These are phyloP conservation scores for Kwoniella pini DNA, from an alignment of 768 basidiomycete species.

Conservation along the genomic window DNA sequence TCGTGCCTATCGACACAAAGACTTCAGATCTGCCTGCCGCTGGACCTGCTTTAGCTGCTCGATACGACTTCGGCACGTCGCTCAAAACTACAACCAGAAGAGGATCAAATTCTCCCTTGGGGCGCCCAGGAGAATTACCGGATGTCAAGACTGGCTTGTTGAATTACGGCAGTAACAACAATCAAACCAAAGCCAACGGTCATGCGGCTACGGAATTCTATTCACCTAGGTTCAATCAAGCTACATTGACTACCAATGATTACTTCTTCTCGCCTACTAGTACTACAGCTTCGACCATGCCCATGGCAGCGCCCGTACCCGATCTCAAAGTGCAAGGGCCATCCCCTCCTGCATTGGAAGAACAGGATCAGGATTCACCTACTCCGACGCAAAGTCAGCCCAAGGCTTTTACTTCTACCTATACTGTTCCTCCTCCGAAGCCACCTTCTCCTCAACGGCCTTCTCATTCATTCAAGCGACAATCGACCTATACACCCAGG, in stretches of 20 bases:
- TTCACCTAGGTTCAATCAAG: slow-evolving; percentile 34
- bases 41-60: slow-evolving; percentile 39
- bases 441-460: slow-evolving; percentile 3
- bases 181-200: slow-evolving; percentile 17
- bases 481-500: slow-evolving; percentile 3
- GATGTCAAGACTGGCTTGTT: slow-evolving; percentile 42
- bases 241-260: slow-evolving; percentile 19
- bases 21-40: slow-evolving; percentile 34
- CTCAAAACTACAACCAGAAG: slow-evolving; percentile 42
- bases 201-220: slow-evolving; percentile 47
- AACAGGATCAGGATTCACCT: neutral
- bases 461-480: neutral
- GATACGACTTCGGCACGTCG: slow-evolving; percentile 56
- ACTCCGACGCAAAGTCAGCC: slow-evolving; percentile 10
- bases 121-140: slow-evolving; percentile 28
- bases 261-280: slow-evolving; percentile 29
- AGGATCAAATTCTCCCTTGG: slow-evolving; percentile 35
- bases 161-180: slow-evolving; percentile 17
- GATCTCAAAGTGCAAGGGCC: slow-evolving; percentile 31
- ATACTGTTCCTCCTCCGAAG: slow-evolving; percentile 8
- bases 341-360: slow-evolving; percentile 27
- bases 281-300: slow-evolving; percentile 4
- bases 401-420: neutral
- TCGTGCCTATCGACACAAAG: slow-evolving; percentile 14
- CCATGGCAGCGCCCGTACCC: slow-evolving; percentile 15